Conservation (phyloP, 2,329 filamentous ascomycete genomes). For the Chaetomiaceae sp. region DNA sequence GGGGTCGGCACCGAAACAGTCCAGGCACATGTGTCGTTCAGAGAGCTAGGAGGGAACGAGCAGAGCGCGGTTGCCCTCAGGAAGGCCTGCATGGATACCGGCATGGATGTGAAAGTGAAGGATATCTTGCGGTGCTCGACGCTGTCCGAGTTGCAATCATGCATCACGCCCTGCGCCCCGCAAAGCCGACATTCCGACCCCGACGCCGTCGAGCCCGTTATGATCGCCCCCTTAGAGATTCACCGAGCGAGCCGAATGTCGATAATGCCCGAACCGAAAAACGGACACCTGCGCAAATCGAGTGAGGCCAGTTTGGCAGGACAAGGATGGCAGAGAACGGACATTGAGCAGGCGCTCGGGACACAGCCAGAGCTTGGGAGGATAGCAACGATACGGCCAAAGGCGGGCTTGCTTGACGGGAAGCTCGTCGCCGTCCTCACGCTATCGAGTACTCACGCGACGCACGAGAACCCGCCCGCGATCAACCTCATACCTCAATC, state of each 20-base stretch:
- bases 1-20: slow-evolving; percentile 32
- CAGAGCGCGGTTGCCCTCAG: slow-evolving; percentile 34
- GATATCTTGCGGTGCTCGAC: slow-evolving; percentile 43
- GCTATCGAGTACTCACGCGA: slow-evolving; percentile 31
- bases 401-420: slow-evolving; percentile 48
- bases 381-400: slow-evolving; percentile 43
- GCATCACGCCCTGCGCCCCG: slow-evolving; percentile 33
- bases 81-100: slow-evolving; percentile 35
- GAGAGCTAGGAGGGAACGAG: slow-evolving; percentile 41
- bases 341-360: slow-evolving; percentile 39
- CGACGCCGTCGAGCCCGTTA: slow-evolving; percentile 22
- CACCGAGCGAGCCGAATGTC: slow-evolving; percentile 25
- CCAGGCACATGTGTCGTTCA: slow-evolving; percentile 40
- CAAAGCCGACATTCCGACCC: slow-evolving; percentile 14
- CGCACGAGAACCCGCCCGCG: slow-evolving; percentile 29
- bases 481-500: slow-evolving; percentile 35
- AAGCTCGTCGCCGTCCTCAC: slow-evolving; percentile 46
- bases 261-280: slow-evolving; percentile 11
- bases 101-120: slow-evolving; percentile 34
- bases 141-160: slow-evolving; percentile 43
- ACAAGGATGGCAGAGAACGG: slow-evolving; percentile 16
- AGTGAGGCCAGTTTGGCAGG: slow-evolving; percentile 24
- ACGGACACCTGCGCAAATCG: slow-evolving; percentile 24
- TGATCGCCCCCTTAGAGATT: slow-evolving; percentile 27
- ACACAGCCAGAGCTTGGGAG: slow-evolving; percentile 39